Evolutionary conservation across 306 rosid genomes (phyloP), one percentile per base, ranked within the genome.

Genomic region (Hippophae gyantsensis): DNA sequence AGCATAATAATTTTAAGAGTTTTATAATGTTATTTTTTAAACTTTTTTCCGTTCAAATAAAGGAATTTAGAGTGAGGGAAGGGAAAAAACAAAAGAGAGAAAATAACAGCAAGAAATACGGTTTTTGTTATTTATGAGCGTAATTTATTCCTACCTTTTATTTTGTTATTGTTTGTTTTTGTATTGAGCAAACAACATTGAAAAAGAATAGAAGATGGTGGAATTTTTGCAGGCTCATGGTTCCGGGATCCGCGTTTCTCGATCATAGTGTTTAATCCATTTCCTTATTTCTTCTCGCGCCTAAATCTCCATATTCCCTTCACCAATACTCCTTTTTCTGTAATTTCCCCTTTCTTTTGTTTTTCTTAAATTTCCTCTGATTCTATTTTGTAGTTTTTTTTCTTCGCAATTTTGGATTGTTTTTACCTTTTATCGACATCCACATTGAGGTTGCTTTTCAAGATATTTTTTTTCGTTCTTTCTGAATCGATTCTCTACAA

Each of bases 231-330:
- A 54, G 72, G 48, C 52, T 76, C 44, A 3, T 32, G 38, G 38
- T 32, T 32, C 78, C 69, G 84, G 85, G 81, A 83, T 87, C 94
- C 87, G 68, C 84, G 76, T 76, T 76, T 79, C 74, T 81, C 81
- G 77, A 79, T 72, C 83, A 45, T 63, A 45, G 62, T 56, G 64
- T 38, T n/a, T 48, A 47, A 59, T 59, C 68, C 74, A 43, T 44
- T 66, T 70, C 76, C 38, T n/a, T 47, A 23, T 11, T 13, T 45
- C 52, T 38, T 51, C 58, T 63, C 68, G 42, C 61, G 42, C 48
- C 63, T 73, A 26, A 64, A 52, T 66, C 75, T 75, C 76, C 60
- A 79, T 58, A 68, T 63, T 32, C 38, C 38, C 72, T 14, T 72
- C 42, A 42, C 56, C 75, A 51, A 45, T 13, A 44, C 60, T 27